These are phyloP conservation scores for Lipomyces kockii DNA, from an alignment of 805 yeast genomes.

Conservation along the genomic window DNA sequence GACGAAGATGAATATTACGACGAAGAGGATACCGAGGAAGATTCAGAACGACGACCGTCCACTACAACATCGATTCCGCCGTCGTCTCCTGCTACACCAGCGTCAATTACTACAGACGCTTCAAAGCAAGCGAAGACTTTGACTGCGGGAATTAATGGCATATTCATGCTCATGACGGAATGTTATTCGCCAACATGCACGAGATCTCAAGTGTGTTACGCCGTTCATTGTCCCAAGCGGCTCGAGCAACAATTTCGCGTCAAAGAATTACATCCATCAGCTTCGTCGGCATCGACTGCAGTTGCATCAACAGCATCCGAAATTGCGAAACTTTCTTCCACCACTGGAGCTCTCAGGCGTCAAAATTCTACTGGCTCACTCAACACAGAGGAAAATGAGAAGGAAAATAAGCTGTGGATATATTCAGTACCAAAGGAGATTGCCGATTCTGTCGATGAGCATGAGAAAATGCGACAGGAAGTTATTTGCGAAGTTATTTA, in stretches of 20 bases:
- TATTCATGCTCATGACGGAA: conserved; percentile 87
- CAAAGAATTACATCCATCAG: conserved; percentile 47
- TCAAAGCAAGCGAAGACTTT: conserved; percentile 34
- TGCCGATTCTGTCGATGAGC: conserved; percentile 76
- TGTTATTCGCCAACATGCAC: conserved; percentile 98
- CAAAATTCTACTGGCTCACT: conserved; percentile 26
- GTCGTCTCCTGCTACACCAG: conserved; percentile 4
- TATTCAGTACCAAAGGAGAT: conserved; percentile 83
- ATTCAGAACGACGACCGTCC: conserved; percentile 9
- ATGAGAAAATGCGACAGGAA: conserved; percentile 91
- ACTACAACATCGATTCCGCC: conserved; percentile 13
- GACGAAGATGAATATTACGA: conserved; percentile 20
- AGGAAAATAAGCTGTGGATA: conserved; percentile 88
- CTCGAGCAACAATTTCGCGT: conserved; percentile 93
- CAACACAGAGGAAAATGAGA: conserved; percentile 63
- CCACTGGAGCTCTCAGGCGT: conserved; percentile 49
- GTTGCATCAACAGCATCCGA: conserved; percentile 12
- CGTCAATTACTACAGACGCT: conserved; percentile 11
- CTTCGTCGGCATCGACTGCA: conserved; percentile 17
- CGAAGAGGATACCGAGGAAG: conserved; percentile 17
- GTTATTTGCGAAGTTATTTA: conserved; percentile 90
- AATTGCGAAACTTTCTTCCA: conserved; percentile 50
- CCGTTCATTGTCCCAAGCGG: conserved; percentile 94
- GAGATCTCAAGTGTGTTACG: conserved; percentile 82
- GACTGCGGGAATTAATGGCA: conserved; percentile 64